These are phyloP conservation scores for Picochlorum sp. DNA, from an alignment of 139 green algal genomes.

Conservation along the genomic window DNA sequence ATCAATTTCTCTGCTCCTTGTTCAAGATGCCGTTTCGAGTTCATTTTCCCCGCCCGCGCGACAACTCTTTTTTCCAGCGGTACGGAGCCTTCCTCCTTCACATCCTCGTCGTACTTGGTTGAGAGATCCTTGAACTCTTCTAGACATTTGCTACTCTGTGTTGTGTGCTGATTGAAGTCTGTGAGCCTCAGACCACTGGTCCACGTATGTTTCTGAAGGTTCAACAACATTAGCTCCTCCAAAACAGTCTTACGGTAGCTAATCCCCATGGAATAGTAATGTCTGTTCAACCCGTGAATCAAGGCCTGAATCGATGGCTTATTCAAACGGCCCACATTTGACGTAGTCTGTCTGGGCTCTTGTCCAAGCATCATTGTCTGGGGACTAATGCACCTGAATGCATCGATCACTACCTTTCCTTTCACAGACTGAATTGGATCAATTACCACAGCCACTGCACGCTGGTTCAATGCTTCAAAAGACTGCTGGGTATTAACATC, in stretches of 20 bases:
- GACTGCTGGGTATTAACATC: conserved; percentile 99
- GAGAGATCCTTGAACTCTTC: conserved; percentile 68
- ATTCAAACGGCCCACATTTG: conserved; percentile 95
- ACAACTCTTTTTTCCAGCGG: conserved; percentile 73
- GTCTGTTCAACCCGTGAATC: conserved; percentile 95
- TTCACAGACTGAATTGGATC: conserved; percentile 97
- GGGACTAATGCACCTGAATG: conserved; percentile 62
- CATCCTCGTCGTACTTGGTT: conserved; percentile 67
- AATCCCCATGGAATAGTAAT: conserved; percentile 99
- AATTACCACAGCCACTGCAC: conserved; percentile 93
- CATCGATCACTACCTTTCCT: conserved; percentile 92
- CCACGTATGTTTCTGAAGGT: conserved; percentile 91
- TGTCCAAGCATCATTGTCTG: conserved; percentile 99
- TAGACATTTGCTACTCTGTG: conserved; percentile 68
- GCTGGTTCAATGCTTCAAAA: conserved; percentile 94
- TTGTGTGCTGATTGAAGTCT: conserved; percentile 50
- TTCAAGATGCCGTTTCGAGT: conserved; percentile 94
- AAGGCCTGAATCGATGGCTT: conserved; percentile 96
- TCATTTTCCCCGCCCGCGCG: conserved; percentile 80
- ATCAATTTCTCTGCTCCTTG: conserved; percentile 64
- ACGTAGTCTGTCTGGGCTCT: conserved; percentile 96
- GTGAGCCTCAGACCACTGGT: conserved; percentile 72
- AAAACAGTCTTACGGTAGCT: conserved; percentile 98
- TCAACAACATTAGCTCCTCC: conserved; percentile 98
- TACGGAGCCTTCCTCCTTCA: conserved; percentile 84